Evolutionary conservation across 805 yeast species (phyloP), one percentile per base, ranked within the genome.

Genomic region (Monosporozyma solicola): DNA sequence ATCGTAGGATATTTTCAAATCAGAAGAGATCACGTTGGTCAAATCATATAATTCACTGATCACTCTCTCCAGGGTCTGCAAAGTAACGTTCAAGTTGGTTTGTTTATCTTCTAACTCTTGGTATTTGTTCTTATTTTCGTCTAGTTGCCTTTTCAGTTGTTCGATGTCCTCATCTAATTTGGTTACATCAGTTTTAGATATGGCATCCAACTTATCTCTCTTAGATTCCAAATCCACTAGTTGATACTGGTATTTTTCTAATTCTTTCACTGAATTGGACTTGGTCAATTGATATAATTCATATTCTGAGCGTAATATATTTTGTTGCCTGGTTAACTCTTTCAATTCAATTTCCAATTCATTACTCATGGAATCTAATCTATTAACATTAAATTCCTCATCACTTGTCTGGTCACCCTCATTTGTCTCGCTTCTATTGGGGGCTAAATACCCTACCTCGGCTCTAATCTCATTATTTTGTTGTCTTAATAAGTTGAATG

Each of bases 261-360:
- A 66, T 52, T 80, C 78, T 48, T 78, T 78, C 16, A 83, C 74
- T 51, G 85, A 64, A 43, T 77, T 68, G n/a, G 73, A 69, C 64
- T 87, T 87, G 49, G 82, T 82, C 16, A 74, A 69, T 66, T 82
- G 84, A 67, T 87, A 87, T 47, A 74, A 77, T 25, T 76, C 73
- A 62, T 85, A 87, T 57, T 84, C 89, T 11, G 70, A 61, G 0
- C 84, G 77, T 48, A 86, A 69, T 11, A 74, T 65, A 61, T 86
- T 87, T 63, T 87, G 94, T 2, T 77, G 66, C 48, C 72, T 76
- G 55, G 83, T 84, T 54, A 86, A 72, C 56, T 74, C 72, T 57
- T 81, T 77, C 56, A 88, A 71, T 60, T 86, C 84, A 22, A 71
- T 67, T 61, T 85, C 95, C 5, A 85, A 69, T 50, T 79, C 73